Evolutionary conservation across 2,329 filamentous ascomycete species (phyloP), one percentile per base, ranked within the genome.

Genomic region (Nemania sp.): DNA sequence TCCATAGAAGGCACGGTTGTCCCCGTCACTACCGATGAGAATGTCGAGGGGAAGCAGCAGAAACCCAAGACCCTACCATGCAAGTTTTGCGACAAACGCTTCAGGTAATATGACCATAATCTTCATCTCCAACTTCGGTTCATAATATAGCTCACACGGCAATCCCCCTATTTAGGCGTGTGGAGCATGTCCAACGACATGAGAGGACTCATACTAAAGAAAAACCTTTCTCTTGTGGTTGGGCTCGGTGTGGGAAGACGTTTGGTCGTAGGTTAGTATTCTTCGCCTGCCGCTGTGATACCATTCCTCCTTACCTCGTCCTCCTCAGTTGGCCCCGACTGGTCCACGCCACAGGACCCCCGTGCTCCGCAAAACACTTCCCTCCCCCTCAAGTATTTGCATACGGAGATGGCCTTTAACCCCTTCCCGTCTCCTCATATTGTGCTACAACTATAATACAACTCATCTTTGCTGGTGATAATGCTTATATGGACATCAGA

Each of bases 171-270:
- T 69, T 69, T 70, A 84, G 82, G 68, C 81, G 82, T 64, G 81
- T 85, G 61, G 82, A 86, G 69, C 82, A 86, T 70, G 80, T 86
- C 48, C 81, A 85, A 69, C 76, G 82, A 66, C 82, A 86, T 68
- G 81, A 84, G 69, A 77, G 82, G 59, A 84, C 81, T 28, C 82
- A 86, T 70, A 86, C 82, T 61, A 85, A 85, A 64, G 82, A 85
- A 71, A 85, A 85, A 68, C 82, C 82, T 7, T 86, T 85, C 66
- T 76, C 79, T 45, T 86, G 82, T 62, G 74, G 65, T 57, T 83
- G 81, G 79, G 77, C 77, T 65, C 76, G 79, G 36, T 86, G 82
- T 70, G 81, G 82, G 43, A 84, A 84, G 71, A 82, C 78, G 1
- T 86, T 85, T 71, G 81, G 81, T 65, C 74, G 82, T 73, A 76